Percentiles rank a stretch among this genome's conserved stretches.
These are phyloP conservation scores for Chaetomium sp. DNA, from an alignment of 2,329 filamentous ascomycete genomes.

Conservation along the genomic window DNA sequence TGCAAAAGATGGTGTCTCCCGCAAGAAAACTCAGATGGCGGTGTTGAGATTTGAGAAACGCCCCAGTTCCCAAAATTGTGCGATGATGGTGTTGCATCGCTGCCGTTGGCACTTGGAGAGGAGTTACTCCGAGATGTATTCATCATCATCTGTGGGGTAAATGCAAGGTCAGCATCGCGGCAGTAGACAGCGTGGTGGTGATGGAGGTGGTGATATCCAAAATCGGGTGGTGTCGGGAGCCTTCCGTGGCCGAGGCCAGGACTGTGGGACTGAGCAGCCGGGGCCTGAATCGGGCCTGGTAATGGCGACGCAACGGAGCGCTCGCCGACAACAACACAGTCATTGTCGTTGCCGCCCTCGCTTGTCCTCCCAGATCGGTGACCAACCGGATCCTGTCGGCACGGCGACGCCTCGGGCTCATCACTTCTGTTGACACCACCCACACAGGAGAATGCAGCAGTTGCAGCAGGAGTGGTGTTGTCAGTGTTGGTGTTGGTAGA, in stretches of 20 bases:
- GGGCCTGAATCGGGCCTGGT: background rate
- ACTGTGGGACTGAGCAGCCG: background rate
- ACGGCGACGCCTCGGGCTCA: background rate
- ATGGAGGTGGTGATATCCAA: conserved; percentile 12
- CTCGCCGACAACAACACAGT: conserved; percentile 23
- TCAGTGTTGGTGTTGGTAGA: background rate
- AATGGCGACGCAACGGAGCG: background rate
- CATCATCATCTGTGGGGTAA: conserved; percentile 14
- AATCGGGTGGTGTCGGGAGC: conserved; percentile 9
- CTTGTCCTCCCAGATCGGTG: background rate
- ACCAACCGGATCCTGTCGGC: background rate
- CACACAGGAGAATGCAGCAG: background rate
- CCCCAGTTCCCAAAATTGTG: background rate
- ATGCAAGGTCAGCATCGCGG: conserved; percentile 17
- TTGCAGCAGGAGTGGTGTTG: background rate
- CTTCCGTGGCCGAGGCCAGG: background rate
- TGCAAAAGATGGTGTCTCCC: conserved; percentile 7
- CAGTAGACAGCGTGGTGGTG: conserved; percentile 5
- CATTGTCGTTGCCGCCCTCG: conserved; percentile 1
- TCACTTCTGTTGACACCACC: background rate
- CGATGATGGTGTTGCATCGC: background rate
- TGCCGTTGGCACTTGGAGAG: background rate
- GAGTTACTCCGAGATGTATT: conserved; percentile 23
- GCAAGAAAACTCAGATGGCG: background rate
- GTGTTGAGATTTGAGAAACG: background rate